These are phyloP conservation scores for Prunella vulgaris DNA, from an alignment of 257 asterid species.

Conservation along the genomic window DNA sequence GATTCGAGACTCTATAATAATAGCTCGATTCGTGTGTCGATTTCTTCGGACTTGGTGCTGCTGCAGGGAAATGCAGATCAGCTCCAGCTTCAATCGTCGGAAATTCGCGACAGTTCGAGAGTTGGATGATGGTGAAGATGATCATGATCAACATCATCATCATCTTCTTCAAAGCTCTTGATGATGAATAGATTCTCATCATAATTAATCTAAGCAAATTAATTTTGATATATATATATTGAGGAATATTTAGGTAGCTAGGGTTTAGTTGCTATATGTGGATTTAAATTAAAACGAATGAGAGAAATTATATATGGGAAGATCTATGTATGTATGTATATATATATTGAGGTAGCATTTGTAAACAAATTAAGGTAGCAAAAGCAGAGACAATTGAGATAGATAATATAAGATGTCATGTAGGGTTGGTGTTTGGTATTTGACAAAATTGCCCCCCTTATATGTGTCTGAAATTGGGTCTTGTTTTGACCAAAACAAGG, in stretches of 20 bases:
- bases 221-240: neutral
- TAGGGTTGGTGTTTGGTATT: neutral
- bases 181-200: conserved; percentile 20
- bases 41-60: conserved; percentile 22
- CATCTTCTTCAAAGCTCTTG: no score
- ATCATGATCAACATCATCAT: conserved; percentile 25
- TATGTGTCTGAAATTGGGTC: conserved; percentile 24
- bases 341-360: neutral
- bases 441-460: conserved; percentile 23
- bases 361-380: no score
- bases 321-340: no score
- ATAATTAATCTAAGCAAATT: neutral
- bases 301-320: no score
- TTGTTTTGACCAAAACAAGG: neutral
- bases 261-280: no score
- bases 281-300: no score
- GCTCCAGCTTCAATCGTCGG: neutral
- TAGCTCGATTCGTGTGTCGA: conserved; percentile 23
- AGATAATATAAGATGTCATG: conserved; percentile 15
- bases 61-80: conserved; percentile 11
- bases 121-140: conserved; percentile 7
- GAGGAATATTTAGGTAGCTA: neutral
- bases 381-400: neutral
- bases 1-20: conserved; percentile 34
- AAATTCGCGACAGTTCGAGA: conserved; percentile 25